Conservation (phyloP, 2,329 filamentous ascomycete genomes). For the Chaetomium sp. region DNA sequence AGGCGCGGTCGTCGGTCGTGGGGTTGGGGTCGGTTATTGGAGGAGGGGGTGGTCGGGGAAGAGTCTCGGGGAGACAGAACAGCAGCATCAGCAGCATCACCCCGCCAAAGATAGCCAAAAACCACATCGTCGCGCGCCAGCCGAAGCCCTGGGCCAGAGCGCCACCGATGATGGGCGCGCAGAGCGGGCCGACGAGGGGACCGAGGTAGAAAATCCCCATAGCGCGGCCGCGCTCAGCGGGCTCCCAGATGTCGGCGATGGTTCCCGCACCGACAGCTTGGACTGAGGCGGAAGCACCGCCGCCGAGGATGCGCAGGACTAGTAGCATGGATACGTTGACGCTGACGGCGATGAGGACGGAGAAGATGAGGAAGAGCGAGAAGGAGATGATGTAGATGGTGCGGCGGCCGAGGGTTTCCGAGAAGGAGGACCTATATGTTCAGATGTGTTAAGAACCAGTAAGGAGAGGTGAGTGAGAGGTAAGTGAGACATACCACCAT, state of each 20-base stretch:
- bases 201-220: conserved; percentile 82
- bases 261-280: conserved; percentile 80
- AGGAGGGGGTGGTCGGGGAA: conserved; percentile 30
- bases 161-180: conserved; percentile 73
- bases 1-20: conserved; percentile 9
- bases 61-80: conserved; percentile 60
- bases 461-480: not conserved
- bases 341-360: conserved; percentile 61
- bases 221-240: conserved; percentile 64
- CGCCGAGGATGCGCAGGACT: conserved; percentile 65
- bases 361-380: conserved; percentile 63
- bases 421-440: conserved; percentile 56
- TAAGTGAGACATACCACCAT: conserved; percentile 55
- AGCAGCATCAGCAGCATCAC: conserved; percentile 49
- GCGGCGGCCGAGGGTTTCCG: conserved; percentile 64
- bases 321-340: conserved; percentile 69
- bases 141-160: conserved; percentile 60
- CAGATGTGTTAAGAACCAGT: not conserved
- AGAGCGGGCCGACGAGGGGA: conserved; percentile 65
- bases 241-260: conserved; percentile 74
- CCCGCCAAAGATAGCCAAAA: conserved; percentile 63
- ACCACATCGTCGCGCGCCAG: conserved; percentile 76
- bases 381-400: conserved; percentile 77
- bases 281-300: conserved; percentile 72
- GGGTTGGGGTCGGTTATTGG: not conserved